Evolutionary conservation across 176 grass and related monocot species (phyloP).

Genomic region (Triticum timopheevii): DNA sequence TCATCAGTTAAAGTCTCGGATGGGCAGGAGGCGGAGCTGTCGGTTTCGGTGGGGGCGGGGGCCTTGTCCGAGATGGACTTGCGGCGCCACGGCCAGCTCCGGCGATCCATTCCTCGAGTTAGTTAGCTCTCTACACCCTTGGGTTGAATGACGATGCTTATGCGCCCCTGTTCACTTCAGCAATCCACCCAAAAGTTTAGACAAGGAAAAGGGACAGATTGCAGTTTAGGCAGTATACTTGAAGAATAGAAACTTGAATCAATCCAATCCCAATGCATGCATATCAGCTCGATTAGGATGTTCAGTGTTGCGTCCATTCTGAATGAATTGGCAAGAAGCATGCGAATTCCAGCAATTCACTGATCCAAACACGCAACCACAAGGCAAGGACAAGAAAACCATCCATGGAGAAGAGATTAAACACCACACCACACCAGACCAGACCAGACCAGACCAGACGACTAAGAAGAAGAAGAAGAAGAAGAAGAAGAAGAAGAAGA

Average conservation of each 20-base stretch:
- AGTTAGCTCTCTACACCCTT: neutral
- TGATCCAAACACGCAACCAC: neutral
- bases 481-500: neutral
- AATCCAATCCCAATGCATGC: neutral
- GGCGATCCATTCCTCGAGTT: conserved; percentile 60
- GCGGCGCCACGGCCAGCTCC: conserved; percentile 82
- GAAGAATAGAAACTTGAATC: conserved; percentile 13
- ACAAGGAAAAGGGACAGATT: neutral
- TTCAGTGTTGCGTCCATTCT: neutral
- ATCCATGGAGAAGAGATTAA: neutral
- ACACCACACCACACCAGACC: neutral
- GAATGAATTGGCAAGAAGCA: neutral
- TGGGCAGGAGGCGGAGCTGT: conserved; percentile 61
- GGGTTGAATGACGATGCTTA: conserved; percentile 31
- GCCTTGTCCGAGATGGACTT: conserved; percentile 63
- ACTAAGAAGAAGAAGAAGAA: neutral
- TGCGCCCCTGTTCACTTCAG: neutral
- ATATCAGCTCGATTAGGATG: conserved; percentile 3
- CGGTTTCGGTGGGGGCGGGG: conserved; percentile 51
- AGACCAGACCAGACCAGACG: neutral
- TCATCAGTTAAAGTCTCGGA: conserved; percentile 66
- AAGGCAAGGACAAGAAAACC: neutral
- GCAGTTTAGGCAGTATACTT: neutral
- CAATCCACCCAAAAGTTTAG: neutral
- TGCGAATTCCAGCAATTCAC: neutral